phyloP scores from a whole-genome alignment of 2,329 filamentous ascomycete genomes.

The Stemphylium vesicarium region DNA sequence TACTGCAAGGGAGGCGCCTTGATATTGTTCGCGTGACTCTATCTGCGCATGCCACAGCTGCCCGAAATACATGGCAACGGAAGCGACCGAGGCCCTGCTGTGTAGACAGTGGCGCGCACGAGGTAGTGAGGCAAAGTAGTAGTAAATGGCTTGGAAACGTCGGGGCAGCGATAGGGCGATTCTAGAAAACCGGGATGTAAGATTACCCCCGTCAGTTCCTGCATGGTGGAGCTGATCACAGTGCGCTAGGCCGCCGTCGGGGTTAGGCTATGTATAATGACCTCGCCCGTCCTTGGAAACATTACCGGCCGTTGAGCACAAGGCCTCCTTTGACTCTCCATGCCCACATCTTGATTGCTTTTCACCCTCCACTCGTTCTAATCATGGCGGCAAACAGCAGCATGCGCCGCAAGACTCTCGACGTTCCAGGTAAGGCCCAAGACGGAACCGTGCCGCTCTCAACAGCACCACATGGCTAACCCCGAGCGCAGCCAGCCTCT shows the following conservation, averaged over 20 bases:
- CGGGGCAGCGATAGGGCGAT: slow-evolving; percentile 22
- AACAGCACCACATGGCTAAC: slow-evolving; percentile 18
- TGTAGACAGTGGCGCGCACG: too few species aligned
- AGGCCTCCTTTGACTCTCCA: slow-evolving; percentile 18
- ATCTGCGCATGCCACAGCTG: too few species aligned
- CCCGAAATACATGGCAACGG: too few species aligned
- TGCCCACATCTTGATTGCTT: not conserved
- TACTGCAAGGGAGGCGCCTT: too few species aligned
- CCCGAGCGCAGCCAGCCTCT: slow-evolving; percentile 23
- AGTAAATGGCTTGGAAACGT: slow-evolving; percentile 4
- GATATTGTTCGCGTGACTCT: too few species aligned
- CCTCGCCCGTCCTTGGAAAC: slow-evolving; percentile 15
- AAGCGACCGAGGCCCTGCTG: too few species aligned
- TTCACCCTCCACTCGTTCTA: not conserved
- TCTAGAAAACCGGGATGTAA: slow-evolving; percentile 18
- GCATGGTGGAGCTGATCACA: slow-evolving; percentile 19
- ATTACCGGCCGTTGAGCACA: slow-evolving; percentile 1
- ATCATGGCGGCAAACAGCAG: slow-evolving; percentile 37
- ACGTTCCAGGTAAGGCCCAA: slow-evolving; percentile 30
- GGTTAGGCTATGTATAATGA: slow-evolving; percentile 20
- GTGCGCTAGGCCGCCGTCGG: slow-evolving; percentile 15
- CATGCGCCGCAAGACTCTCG: slow-evolving; percentile 29
- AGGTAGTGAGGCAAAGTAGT: too few species aligned
- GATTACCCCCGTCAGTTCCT: slow-evolving; percentile 19
- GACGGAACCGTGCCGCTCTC: not conserved